A percentile compares a stretch with the other conserved stretches of the same genome.
phyloP scores from a whole-genome alignment of 2,329 filamentous ascomycete genomes.

The Diaporthe destruens region DNA sequence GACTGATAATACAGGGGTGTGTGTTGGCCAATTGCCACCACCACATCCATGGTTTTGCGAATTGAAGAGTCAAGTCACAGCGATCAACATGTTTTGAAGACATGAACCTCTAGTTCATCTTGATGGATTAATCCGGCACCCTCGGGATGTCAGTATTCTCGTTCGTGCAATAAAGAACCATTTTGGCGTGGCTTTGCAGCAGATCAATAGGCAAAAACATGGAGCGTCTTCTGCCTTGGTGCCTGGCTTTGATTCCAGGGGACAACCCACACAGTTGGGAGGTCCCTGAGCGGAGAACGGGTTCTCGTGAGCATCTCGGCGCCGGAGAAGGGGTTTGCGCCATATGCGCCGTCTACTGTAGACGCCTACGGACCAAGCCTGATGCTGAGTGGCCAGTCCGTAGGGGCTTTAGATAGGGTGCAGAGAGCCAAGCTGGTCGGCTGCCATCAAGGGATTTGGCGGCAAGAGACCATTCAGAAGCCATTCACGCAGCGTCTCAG shows the following conservation, averaged over 20 bases:
- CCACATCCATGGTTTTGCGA: not conserved
- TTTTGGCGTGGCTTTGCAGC: not conserved
- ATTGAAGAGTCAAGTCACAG: not conserved
- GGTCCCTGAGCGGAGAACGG: not conserved
- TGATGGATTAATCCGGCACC: not conserved
- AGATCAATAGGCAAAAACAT: not conserved
- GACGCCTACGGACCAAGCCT: not conserved
- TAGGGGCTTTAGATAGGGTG: too few species aligned
- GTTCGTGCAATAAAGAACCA: not conserved
- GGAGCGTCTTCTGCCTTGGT: not conserved
- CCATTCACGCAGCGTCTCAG: not conserved
- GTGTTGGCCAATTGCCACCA: not conserved
- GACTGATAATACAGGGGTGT: not conserved
- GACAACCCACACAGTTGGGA: not conserved
- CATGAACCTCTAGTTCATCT: not conserved
- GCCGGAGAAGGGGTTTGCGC: not conserved
- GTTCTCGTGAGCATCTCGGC: not conserved
- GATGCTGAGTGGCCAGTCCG: not conserved
- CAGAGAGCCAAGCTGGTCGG: not conserved
- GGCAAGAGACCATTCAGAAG: not conserved
- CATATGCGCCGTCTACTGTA: not conserved
- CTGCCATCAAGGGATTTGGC: not conserved
- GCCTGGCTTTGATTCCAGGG: not conserved
- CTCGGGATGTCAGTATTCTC: not conserved
- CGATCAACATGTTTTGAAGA: slow-evolving; percentile 12